phyloP scores from a whole-genome alignment of 495 filamentous ascomycete species.

The Stereocaulon alpinum region DNA sequence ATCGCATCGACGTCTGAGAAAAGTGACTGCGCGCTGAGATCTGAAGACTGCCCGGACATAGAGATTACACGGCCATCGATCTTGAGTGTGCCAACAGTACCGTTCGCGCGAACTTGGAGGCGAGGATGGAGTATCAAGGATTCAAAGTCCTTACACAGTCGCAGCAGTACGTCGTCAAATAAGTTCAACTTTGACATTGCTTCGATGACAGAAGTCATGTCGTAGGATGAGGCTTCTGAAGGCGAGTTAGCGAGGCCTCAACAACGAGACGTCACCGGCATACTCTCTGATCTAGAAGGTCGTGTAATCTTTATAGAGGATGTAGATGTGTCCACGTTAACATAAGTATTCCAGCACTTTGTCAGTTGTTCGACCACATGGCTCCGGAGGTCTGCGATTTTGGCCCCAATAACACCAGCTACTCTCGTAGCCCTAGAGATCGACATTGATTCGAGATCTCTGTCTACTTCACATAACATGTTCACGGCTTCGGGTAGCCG shows the following conservation, averaged over 20 bases:
- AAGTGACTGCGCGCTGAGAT: slow-evolving; percentile 26
- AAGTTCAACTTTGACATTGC: slow-evolving; percentile 24
- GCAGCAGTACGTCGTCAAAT: slow-evolving; percentile 21
- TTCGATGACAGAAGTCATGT: slow-evolving; percentile 20
- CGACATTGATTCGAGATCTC: slow-evolving; percentile 25
- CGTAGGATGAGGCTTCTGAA: slow-evolving; percentile 11
- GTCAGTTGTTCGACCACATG: slow-evolving; percentile 24
- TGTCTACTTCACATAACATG: slow-evolving; percentile 42
- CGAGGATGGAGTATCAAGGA: slow-evolving; percentile 25
- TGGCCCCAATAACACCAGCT: slow-evolving; percentile 25
- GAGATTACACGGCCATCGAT: slow-evolving; percentile 24
- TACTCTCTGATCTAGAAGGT: not conserved
- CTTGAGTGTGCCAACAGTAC: slow-evolving; percentile 18
- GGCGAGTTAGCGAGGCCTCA: slow-evolving; percentile 9
- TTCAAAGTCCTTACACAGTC: slow-evolving; percentile 25
- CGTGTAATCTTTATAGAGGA: slow-evolving; percentile 5
- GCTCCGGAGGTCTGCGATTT: slow-evolving; percentile 23
- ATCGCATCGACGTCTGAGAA: slow-evolving; percentile 51
- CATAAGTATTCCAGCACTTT: slow-evolving; percentile 30
- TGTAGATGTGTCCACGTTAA: slow-evolving; percentile 22
- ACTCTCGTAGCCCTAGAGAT: slow-evolving; percentile 25
- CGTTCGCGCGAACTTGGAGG: slow-evolving; percentile 17
- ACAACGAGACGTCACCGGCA: not conserved
- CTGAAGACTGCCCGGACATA: slow-evolving; percentile 13
- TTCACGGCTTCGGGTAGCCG: slow-evolving; percentile 26